Base-by-base conservation (phyloP, 1,139 yeast genomes). In the Geotrichum carabidarum region DNA sequence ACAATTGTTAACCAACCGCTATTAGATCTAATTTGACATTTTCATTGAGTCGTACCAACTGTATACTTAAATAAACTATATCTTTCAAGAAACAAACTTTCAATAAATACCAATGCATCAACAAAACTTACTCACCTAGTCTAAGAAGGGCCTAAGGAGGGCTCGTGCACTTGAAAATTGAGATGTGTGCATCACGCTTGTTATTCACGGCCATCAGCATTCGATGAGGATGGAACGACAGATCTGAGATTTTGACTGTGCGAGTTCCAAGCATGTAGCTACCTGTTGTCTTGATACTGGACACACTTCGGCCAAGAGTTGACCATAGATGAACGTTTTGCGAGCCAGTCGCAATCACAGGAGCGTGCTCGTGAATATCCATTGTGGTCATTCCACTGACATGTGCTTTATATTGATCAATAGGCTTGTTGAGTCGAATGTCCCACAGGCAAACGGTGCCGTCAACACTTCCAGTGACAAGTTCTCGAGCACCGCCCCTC, bases 281-380 rank as follows among this genome's bases (percentile, higher is more conserved):
- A 12, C 70, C 64, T 36, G 72, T 68, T 9, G 83, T 82, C 61
- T 79, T 80, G 59, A 90, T 79, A 5, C 80, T 75, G 0, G 88
- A 74, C 12, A 90, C 74, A 52, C 81, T 68, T 57, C 84, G 87
- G 4, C 98, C 98, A 0, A 85, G 75, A 0, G 96, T 90, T 4
- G 95, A 84, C 89, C 95, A 91, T 8, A 91, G 73, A 46, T 87
- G 85, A n/a, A 90, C 83, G 44, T 80, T 77, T 59, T 84, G 84
- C 4, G 94, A 84, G 0, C 96, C 98, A 1, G 95, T 84, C 9
- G 90, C 89, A 60, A 91, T 80, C 0, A 91, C 78, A 0, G 99
- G 98, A 0, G 99, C 99, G 71, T 93, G 99, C 65, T 93, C 99
- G 70, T 93, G 99, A 2, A 88, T 81, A 63, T 87, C 88, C 57